Evolutionary conservation across 257 asterid genomes (phyloP).

Genomic region (Craterostigma plantagineum): DNA sequence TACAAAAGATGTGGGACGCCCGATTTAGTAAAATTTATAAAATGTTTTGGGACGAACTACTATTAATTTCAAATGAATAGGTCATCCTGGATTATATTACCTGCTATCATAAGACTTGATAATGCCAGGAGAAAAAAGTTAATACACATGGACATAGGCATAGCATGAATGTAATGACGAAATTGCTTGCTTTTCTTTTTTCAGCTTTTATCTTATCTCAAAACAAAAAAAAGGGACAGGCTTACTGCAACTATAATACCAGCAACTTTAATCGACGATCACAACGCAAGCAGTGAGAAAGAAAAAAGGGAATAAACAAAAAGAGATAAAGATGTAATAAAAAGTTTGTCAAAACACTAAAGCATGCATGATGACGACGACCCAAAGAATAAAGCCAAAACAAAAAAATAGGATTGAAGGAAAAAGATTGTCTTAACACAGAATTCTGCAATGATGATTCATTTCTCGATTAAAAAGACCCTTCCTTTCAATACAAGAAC

Average conservation of each 20-base stretch:
- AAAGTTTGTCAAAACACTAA: slow-evolving; percentile 1
- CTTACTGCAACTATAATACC: slow-evolving; percentile 10
- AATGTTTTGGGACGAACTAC: no score
- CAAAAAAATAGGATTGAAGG: background rate
- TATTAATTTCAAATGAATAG: no score
- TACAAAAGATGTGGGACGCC: no score
- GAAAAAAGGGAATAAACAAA: background rate
- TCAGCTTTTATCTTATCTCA: background rate
- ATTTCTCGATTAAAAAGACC: slow-evolving; percentile 12
- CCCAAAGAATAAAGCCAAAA: background rate
- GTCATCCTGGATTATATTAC: background rate
- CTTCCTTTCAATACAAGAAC: slow-evolving; percentile 12
- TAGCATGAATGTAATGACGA: slow-evolving; percentile 1
- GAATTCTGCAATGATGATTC: slow-evolving; percentile 25
- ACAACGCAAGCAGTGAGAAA: slow-evolving; percentile 6
- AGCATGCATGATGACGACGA: no score
- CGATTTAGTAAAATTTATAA: no score
- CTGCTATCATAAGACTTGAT: background rate
- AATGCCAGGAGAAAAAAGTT: slow-evolving; percentile 8
- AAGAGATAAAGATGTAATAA: background rate
- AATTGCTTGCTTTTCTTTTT: slow-evolving; percentile 22
- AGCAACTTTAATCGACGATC: slow-evolving; percentile 21
- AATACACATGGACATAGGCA: background rate
- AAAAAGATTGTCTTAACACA: slow-evolving; percentile 22
- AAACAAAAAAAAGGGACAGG: no score